These are phyloP conservation scores for Marasmius oreades DNA, from an alignment of 1,284 basidiomycete species.

Conservation along the genomic window DNA sequence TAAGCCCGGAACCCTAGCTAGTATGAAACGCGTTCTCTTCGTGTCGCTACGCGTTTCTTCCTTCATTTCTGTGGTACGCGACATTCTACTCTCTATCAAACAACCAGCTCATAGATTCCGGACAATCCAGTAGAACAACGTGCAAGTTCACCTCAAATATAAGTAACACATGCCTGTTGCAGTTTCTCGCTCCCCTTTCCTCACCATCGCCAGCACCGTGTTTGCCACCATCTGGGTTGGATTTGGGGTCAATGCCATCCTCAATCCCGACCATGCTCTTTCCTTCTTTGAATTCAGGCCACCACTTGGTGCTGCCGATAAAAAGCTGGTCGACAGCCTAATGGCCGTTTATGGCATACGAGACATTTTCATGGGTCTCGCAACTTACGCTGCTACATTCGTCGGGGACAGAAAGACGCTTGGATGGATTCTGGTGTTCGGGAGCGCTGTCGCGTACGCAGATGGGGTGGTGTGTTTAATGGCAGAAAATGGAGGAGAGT, in stretches of 20 bases:
- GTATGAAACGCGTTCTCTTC: no score
- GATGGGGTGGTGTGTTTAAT: conserved; percentile 4
- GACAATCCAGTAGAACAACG: no score
- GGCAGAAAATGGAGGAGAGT: conserved; percentile 7
- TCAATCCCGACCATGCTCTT: conserved; percentile 5
- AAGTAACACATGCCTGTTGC: no score
- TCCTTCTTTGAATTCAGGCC: conserved; percentile 6
- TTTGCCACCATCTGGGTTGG: conserved; percentile 10
- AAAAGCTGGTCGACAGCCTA: conserved; percentile 8
- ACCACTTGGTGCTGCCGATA: background rate
- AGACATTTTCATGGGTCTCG: conserved; percentile 11
- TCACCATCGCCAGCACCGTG: background rate
- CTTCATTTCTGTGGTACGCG: no score
- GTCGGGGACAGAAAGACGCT: conserved; percentile 6
- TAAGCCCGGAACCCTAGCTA: no score
- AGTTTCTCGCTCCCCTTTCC: background rate
- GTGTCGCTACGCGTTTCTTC: no score
- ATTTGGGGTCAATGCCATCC: conserved; percentile 9
- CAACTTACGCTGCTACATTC: conserved; percentile 6
- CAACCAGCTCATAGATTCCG: no score
- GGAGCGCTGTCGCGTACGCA: conserved; percentile 6
- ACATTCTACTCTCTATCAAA: no score
- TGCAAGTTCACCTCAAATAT: no score
- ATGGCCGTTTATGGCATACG: conserved; percentile 6
- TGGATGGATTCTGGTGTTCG: conserved; percentile 7